These are phyloP conservation scores for Fusarium sp. DNA, from an alignment of 2,329 filamentous ascomycete genomes.

Conservation along the genomic window DNA sequence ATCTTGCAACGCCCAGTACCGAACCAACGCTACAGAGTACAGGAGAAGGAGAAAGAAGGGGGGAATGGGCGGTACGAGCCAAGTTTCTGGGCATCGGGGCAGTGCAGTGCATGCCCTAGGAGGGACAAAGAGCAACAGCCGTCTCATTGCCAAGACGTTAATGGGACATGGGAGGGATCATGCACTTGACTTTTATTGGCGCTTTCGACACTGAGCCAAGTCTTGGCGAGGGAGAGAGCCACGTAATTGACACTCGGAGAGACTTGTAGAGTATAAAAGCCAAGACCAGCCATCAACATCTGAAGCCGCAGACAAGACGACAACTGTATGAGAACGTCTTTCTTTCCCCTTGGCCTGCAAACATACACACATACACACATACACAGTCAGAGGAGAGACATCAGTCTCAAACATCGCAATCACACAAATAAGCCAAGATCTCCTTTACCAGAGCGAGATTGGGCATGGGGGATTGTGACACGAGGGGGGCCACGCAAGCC, in stretches of 20 bases:
- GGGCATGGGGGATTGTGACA: neutral
- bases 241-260: slow-evolving; percentile 28
- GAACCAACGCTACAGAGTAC: no score
- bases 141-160: slow-evolving; percentile 23
- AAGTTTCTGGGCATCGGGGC: slow-evolving; percentile 41
- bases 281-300: neutral
- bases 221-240: slow-evolving; percentile 32
- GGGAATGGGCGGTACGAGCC: slow-evolving; percentile 33
- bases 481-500: slow-evolving; percentile 30
- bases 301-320: neutral
- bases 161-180: slow-evolving; percentile 22
- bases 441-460: slow-evolving; percentile 5
- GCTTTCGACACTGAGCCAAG: slow-evolving; percentile 1
- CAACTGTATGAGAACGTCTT: neutral
- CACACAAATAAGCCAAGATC: slow-evolving; percentile 26
- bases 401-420: slow-evolving; percentile 12
- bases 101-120: slow-evolving; percentile 28
- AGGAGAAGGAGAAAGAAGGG: slow-evolving; percentile 6
- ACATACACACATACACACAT: neutral
- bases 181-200: slow-evolving; percentile 14
- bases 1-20: slow-evolving; percentile 9
- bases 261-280: neutral
- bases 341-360: neutral
- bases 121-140: slow-evolving; percentile 5
- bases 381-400: neutral